Conservation (phyloP, 73 alveolate genomes). For the Paramecium pentaurelia region DNA sequence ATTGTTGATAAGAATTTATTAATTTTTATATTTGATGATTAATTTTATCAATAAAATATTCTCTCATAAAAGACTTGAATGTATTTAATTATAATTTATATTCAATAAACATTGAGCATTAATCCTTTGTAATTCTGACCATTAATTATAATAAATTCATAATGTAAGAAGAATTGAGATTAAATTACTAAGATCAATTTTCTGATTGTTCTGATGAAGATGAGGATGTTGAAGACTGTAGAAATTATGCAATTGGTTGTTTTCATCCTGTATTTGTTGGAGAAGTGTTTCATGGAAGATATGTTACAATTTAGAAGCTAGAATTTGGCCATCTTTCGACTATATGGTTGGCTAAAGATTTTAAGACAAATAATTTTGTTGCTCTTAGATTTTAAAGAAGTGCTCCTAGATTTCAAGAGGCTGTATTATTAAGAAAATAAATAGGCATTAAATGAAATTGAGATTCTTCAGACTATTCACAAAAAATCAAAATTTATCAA, state of each 20-base stretch:
- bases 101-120: not conserved
- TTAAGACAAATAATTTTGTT: constrained; percentile 33
- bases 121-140: not conserved
- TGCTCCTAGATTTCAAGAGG: not conserved
- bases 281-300: constrained; percentile 54
- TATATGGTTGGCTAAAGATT: constrained; percentile 80
- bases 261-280: constrained; percentile 66
- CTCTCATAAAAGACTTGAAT: not conserved
- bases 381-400: not conserved
- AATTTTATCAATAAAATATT: not conserved
- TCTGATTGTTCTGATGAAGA: constrained; percentile 17
- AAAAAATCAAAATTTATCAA: not conserved
- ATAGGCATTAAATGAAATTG: constrained; percentile 36
- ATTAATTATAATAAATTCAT: not conserved
- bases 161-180: not conserved
- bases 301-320: constrained; percentile 33
- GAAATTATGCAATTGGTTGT: constrained; percentile 15
- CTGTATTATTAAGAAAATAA: not conserved
- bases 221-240: not conserved
- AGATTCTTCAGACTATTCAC: not conserved
- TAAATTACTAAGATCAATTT: not conserved
- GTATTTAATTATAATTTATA: not conserved
- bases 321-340: constrained; percentile 85
- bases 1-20: not conserved
- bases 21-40: not conserved